These are phyloP conservation scores for Botryotinia convoluta DNA, from an alignment of 2,329 filamentous ascomycete species.

Conservation along the genomic window DNA sequence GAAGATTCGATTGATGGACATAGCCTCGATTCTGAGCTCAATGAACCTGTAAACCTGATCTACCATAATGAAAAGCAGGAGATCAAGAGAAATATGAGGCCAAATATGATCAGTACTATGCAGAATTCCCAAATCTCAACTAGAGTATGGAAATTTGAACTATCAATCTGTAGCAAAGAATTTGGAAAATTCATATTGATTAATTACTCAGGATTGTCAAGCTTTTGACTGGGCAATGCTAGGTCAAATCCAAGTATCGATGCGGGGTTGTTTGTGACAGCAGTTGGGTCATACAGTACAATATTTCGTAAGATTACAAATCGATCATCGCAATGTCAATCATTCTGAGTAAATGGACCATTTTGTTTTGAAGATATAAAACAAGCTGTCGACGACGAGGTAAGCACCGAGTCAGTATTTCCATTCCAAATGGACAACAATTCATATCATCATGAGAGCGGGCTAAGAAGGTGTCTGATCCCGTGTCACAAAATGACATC, in stretches of 20 bases:
- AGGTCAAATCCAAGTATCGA: not conserved
- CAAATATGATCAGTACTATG: not conserved
- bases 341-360: not conserved
- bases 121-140: not conserved
- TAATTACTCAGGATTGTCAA: not conserved
- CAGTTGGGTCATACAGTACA: not conserved
- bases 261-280: not conserved
- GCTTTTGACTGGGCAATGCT: not conserved
- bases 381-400: not conserved
- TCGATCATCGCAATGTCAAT: not conserved
- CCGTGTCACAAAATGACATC: slow-evolving; percentile 6
- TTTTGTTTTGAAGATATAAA: not conserved
- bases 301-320: not conserved
- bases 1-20: not conserved
- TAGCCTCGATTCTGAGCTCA: not conserved
- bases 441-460: not conserved
- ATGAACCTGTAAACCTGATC: not conserved
- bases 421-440: too few species aligned
- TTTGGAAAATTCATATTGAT: not conserved
- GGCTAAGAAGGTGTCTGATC: not conserved
- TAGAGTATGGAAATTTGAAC: not conserved
- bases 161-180: not conserved
- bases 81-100: not conserved
- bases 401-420: not conserved
- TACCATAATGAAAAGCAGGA: not conserved